Base-by-base conservation (phyloP, 2,329 filamentous ascomycete genomes). In the Graphilbum fragrans region DNA sequence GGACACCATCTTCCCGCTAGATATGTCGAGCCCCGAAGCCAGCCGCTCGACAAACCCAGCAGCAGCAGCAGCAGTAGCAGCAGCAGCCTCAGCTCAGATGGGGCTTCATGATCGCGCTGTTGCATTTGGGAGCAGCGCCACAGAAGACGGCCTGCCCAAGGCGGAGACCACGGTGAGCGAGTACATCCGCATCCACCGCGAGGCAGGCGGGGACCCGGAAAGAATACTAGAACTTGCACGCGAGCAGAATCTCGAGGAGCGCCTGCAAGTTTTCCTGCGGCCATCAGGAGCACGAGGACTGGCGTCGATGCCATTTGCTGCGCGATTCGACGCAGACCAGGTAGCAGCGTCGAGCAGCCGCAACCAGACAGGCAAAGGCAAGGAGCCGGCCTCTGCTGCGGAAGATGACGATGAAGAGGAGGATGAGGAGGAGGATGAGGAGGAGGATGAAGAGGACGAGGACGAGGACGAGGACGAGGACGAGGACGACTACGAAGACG, bases 201-300 rank as follows among this genome's bases (percentile, higher is more conserved):
- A 72, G 42, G 76, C 77, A 1, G 67, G 68, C 35, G 77, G 77
- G 5, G 69, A 82, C 49, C 68, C 69, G 0, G 64, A 72, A 29
- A 68, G 66, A 44, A 74, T 83, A 21, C 49, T 80, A 3, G 62
- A 67, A 33, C 74, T 83, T 19, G 77, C 82, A 25, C 67, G 71
- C 32, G 68, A 74, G 31, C 77, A 82, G 49, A 67, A 70, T 5
- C 65, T 75, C 2, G 65, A 72, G 42, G 71, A 75, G 11, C 69
- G 72, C 38, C 64, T 84, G 27, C 62, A 64, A 11, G 74, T 76
- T 54, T 75, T 77, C 64, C 66, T 80, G 11, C 64, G 67, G 25
- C 61, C 73, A 20, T 74, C 77, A 46, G 64, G 7, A 7, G 25
- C 25, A n/a, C n/a, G n/a, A n/a, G n/a, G n/a, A n/a, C n/a, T n/a